Conservation (phyloP, 2,329 filamentous ascomycete genomes). For the Hymenoscyphus linearis region DNA sequence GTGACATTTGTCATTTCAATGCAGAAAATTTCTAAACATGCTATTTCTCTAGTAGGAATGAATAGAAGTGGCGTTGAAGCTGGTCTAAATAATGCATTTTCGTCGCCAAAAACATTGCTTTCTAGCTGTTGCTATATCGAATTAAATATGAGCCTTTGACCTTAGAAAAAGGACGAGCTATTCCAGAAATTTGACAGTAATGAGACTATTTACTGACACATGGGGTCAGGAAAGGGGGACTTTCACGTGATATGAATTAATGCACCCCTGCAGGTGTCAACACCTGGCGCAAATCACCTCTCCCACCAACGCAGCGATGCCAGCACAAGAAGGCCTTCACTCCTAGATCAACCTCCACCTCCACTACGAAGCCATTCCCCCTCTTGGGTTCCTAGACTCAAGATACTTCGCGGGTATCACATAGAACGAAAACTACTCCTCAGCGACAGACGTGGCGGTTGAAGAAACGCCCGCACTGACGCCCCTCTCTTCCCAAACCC, state of each 20-base stretch:
- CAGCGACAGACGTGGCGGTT: not conserved
- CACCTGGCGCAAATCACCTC: not conserved
- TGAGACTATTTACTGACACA: too few relatives aligned
- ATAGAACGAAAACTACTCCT: not conserved
- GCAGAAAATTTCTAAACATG: too few relatives aligned
- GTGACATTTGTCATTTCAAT: too few relatives aligned
- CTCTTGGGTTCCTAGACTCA: not conserved
- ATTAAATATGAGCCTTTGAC: too few relatives aligned
- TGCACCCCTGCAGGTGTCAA: not conserved
- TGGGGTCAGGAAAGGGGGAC: not conserved
- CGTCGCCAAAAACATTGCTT: too few relatives aligned
- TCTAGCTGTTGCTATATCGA: too few relatives aligned
- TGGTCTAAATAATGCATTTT: too few relatives aligned
- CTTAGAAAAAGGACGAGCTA: too few relatives aligned
- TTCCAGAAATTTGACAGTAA: too few relatives aligned
- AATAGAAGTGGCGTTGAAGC: too few relatives aligned
- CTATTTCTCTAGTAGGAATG: too few relatives aligned
- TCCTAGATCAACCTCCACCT: not conserved
- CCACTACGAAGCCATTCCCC: not conserved
- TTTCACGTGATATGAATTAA: not conserved
- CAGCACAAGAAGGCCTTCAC: not conserved
- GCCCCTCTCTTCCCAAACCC: not conserved
- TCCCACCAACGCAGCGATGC: not conserved
- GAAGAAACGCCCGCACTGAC: not conserved
- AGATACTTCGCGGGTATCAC: not conserved